Conservation (phyloP, 441 rosid genomes). For the Eruca vesicaria region DNA sequence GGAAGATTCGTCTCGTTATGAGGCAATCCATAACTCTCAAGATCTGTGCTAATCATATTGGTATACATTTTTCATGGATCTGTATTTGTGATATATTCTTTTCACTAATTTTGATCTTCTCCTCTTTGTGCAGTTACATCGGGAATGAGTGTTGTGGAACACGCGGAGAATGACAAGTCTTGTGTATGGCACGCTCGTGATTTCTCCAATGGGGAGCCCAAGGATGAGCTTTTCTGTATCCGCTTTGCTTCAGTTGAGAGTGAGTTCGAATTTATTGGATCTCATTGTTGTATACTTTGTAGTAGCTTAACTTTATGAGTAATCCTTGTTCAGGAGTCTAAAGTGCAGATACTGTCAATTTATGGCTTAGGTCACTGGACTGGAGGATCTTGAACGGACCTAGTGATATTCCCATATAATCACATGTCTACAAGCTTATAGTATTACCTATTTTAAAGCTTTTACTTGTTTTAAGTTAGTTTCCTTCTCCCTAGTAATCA, state of each 20-base stretch:
- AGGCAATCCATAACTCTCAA: constrained; percentile 85
- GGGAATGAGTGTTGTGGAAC: constrained; percentile 78
- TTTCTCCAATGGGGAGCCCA: constrained; percentile 85
- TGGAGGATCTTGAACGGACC: neutral
- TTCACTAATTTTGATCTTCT: neutral
- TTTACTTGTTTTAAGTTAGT: neutral
- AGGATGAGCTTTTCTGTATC: constrained; percentile 78
- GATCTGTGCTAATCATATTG: constrained; percentile 94
- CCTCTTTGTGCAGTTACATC: constrained; percentile 44
- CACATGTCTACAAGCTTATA: neutral
- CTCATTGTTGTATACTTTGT: neutral
- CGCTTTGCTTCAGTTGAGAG: constrained; percentile 75
- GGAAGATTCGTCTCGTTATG: constrained; percentile 81
- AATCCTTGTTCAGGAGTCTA: neutral
- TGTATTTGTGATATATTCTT: neutral
- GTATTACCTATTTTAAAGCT: neutral
- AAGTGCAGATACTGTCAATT: neutral
- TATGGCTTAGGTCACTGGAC: neutral
- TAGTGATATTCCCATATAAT: neutral
- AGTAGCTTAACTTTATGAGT: constrained; percentile 34
- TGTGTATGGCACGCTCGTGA: constrained; percentile 89
- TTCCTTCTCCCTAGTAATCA: no score
- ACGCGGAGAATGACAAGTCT: constrained; percentile 81
- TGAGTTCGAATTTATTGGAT: constrained; percentile 36
- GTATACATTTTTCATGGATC: constrained; percentile 25